phyloP scores from a whole-genome alignment of 768 basidiomycete genomes.

The Boletus edulis region DNA sequence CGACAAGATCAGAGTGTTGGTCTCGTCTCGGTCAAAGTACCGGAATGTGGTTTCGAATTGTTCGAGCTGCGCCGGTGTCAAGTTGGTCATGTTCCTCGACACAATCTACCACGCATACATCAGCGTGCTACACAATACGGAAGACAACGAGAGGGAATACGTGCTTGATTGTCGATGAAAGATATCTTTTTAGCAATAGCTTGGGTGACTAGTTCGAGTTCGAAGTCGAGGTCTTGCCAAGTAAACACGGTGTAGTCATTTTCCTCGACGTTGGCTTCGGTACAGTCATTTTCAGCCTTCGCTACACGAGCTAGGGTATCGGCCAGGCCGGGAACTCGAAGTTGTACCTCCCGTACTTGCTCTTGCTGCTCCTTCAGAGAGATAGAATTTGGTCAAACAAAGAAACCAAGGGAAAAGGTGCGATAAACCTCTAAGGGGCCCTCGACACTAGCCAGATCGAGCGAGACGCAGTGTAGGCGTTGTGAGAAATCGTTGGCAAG shows the following conservation, averaged over 20 bases:
- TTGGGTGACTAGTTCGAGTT: constrained; percentile 78
- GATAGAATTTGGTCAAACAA: constrained; percentile 5
- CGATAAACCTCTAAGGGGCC: constrained; percentile 68
- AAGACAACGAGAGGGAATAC: background rate
- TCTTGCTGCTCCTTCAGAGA: constrained; percentile 68
- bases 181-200: constrained; percentile 87
- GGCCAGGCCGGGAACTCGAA: constrained; percentile 63
- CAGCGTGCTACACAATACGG: constrained; percentile 3
- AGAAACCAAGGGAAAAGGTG: constrained; percentile 1
- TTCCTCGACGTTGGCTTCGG: constrained; percentile 89
- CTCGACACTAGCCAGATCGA: constrained; percentile 69
- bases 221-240: constrained; percentile 85
- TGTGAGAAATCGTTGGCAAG: constrained; percentile 76
- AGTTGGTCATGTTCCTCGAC: constrained; percentile 88
- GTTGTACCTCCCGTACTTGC: constrained; percentile 61
- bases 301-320: constrained; percentile 55
- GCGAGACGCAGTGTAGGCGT: constrained; percentile 61
- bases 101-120: constrained; percentile 61
- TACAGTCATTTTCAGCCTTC: constrained; percentile 71
- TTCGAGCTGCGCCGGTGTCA: constrained; percentile 93
- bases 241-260: constrained; percentile 95
- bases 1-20: constrained; percentile 78
- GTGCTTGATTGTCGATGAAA: constrained; percentile 94
- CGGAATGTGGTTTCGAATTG: constrained; percentile 97
- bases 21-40: constrained; percentile 93